Evolutionary conservation across 2,329 filamentous ascomycete species (phyloP).

Genomic region (Magnaporthales sp.): DNA sequence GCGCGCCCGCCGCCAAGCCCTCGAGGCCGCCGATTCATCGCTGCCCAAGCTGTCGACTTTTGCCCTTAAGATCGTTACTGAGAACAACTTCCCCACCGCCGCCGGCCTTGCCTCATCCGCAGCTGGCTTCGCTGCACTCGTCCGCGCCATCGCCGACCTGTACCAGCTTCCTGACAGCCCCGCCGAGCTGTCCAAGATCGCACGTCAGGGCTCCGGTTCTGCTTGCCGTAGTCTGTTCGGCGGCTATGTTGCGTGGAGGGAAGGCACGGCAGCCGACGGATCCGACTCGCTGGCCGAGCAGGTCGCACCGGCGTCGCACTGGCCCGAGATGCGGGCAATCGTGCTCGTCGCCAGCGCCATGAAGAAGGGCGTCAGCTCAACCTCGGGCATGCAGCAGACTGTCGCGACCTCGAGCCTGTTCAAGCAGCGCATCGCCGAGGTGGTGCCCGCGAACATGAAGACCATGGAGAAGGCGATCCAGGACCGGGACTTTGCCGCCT

Average conservation of each 20-base stretch:
- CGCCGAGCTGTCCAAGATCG: constrained; percentile 78
- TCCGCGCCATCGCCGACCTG: constrained; percentile 83
- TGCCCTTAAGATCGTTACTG: constrained; percentile 78
- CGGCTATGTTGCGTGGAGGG: constrained; percentile 92
- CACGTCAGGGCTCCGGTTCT: constrained; percentile 87
- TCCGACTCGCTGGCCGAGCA: constrained; percentile 82
- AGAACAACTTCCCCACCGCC: constrained; percentile 99
- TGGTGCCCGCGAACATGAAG: constrained; percentile 44
- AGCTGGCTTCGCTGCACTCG: constrained; percentile 60
- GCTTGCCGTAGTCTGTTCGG: constrained; percentile 91
- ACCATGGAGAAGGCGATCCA: constrained; percentile 18
- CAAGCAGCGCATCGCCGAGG: constrained; percentile 59
- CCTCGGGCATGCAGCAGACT: constrained; percentile 94
- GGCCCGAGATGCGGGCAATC: constrained; percentile 89
- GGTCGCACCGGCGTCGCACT: constrained; percentile 81
- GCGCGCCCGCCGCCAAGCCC: constrained; percentile 62
- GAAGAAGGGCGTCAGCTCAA: constrained; percentile 93
- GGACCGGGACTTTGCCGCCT: constrained; percentile 68
- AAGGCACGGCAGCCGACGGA: constrained; percentile 67
- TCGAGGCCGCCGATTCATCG: constrained; percentile 63
- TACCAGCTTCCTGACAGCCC: constrained; percentile 78
- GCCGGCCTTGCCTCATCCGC: constrained; percentile 75
- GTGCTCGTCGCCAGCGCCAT: constrained; percentile 86
- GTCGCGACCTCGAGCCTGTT: constrained; percentile 89
- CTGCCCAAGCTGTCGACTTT: constrained; percentile 75